Percentiles rank a stretch among this genome's conserved stretches.
These are phyloP conservation scores for Apiospora marii DNA, from an alignment of 2,329 filamentous ascomycete genomes.

Conservation along the genomic window DNA sequence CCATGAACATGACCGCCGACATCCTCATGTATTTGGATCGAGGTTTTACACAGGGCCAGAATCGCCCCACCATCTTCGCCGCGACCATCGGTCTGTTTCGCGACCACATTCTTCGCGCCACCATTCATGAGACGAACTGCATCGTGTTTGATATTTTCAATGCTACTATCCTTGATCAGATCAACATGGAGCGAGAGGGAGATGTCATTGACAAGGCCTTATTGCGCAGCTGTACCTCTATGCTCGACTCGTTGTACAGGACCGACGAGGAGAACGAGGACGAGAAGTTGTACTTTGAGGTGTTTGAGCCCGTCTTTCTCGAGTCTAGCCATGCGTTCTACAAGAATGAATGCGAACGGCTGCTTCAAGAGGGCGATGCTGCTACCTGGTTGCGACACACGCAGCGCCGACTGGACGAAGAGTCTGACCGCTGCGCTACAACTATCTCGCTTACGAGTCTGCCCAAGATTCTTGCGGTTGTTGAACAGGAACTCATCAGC, in stretches of 20 bases:
- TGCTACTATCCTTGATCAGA: constrained; percentile 85
- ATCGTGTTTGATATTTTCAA: constrained; percentile 79
- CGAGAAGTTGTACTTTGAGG: constrained; percentile 82
- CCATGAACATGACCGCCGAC: constrained; percentile 96
- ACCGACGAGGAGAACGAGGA: constrained; percentile 78
- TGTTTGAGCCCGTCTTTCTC: constrained; percentile 83
- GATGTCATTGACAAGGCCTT: constrained; percentile 86
- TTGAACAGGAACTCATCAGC: constrained; percentile 82
- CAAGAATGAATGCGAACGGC: constrained; percentile 72
- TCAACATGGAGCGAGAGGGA: constrained; percentile 90
- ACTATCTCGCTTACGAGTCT: constrained; percentile 78
- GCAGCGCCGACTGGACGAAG: constrained; percentile 77
- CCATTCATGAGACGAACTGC: constrained; percentile 53
- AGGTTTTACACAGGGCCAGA: constrained; percentile 75
- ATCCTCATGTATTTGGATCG: constrained; percentile 98
- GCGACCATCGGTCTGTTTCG: constrained; percentile 88
- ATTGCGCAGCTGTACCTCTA: constrained; percentile 83
- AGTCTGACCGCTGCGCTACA: constrained; percentile 82
- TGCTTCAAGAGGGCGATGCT: constrained; percentile 82
- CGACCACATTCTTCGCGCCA: constrained; percentile 78
- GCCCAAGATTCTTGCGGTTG: constrained; percentile 76
- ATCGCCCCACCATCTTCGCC: constrained; percentile 81
- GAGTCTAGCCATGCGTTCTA: constrained; percentile 78
- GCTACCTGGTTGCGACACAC: constrained; percentile 83
- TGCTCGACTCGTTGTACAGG: constrained; percentile 90